Evolutionary conservation across 345 rosid genomes (phyloP).

Genomic region (Rhizophora mangle): DNA sequence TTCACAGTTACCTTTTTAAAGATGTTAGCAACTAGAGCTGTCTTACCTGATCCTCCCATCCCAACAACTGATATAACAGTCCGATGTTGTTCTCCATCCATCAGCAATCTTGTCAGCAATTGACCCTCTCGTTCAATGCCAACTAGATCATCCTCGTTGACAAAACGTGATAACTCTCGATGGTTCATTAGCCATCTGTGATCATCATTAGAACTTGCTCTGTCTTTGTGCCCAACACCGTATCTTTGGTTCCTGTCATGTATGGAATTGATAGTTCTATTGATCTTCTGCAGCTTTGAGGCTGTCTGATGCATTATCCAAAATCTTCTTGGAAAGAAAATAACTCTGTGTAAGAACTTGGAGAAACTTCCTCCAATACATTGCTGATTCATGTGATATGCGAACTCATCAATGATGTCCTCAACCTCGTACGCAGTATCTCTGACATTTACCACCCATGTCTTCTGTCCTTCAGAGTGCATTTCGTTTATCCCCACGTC

Average conservation of each 20-base stretch:
- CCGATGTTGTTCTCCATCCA: slow-evolving; percentile 23
- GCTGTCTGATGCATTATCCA: slow-evolving; percentile 29
- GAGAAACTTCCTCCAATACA: not conserved
- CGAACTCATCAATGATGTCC: slow-evolving; percentile 39
- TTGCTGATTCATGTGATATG: slow-evolving; percentile 22
- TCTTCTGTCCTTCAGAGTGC: slow-evolving; percentile 1
- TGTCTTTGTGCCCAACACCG: slow-evolving; percentile 4
- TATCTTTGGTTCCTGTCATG: slow-evolving; percentile 33
- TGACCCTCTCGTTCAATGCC: slow-evolving; percentile 1
- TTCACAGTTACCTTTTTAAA: slow-evolving; percentile 27
- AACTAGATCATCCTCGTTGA: slow-evolving; percentile 13
- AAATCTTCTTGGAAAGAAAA: slow-evolving; percentile 25
- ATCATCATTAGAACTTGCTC: not conserved
- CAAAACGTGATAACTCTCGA: slow-evolving; percentile 6
- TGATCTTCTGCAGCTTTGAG: slow-evolving; percentile 25
- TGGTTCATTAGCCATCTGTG: not conserved
- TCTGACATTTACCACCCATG: slow-evolving; percentile 11
- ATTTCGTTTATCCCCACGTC: slow-evolving; percentile 1
- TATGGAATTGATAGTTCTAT: slow-evolving; percentile 21
- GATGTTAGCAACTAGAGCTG: slow-evolving; percentile 32
- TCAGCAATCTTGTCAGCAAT: slow-evolving; percentile 18
- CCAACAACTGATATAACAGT: slow-evolving; percentile 31
- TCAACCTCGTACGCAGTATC: slow-evolving; percentile 25
- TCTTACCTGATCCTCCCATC: slow-evolving; percentile 34
- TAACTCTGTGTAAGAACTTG: slow-evolving; percentile 3